Base-by-base conservation (phyloP, 1,284 basidiomycete genomes). In the Golubevia sp. region DNA sequence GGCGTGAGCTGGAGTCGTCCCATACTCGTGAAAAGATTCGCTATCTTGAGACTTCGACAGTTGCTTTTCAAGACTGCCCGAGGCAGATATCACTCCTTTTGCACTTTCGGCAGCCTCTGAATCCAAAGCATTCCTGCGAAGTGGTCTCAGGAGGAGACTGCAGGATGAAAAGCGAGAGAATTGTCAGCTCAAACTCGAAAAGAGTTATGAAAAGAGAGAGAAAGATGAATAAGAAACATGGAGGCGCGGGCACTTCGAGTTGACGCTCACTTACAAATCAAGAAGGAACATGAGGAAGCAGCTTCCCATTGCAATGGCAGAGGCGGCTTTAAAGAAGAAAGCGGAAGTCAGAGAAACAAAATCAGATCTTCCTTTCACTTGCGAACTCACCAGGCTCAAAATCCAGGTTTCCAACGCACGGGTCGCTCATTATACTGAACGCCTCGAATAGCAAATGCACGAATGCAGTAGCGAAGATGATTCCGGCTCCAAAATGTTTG, bases 391-490 rank as follows among this genome's bases (percentile, higher is more conserved):
- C 52, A 0, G 71, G 61, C n/a, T 74, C 71, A 50, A 67, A 74
- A 55, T 58, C 26, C 6, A 74, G 57, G 51, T 72, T 64, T 2
- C 70, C 60, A 11, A 74, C 48, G 44, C 71, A 73, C 11, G 62
- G 60, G 66, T 73, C 71, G 53, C 44, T 23, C 26, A 60, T 68
- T 24, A 67, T 70, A 49, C 69, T 15, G 52, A 72, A 59, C 0
- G 66, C 66, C 38, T 74, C 70, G 57, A 60, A 61, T 3, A 74
- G 48, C 54, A 74, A 49, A 34, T 74, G 71, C 11, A 74, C 62
- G 6, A 74, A 74, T 0, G 70, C 71, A 0, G 71, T 74, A 21
- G 50, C 55, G 50, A 74, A 57, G 56, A 74, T 64, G 20, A 74
- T 65, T 21, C 71, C 71, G 2, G 64, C 64, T 49, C 71, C 71